Conservation (phyloP, 441 rosid species). For the Isatis lusitanica region DNA sequence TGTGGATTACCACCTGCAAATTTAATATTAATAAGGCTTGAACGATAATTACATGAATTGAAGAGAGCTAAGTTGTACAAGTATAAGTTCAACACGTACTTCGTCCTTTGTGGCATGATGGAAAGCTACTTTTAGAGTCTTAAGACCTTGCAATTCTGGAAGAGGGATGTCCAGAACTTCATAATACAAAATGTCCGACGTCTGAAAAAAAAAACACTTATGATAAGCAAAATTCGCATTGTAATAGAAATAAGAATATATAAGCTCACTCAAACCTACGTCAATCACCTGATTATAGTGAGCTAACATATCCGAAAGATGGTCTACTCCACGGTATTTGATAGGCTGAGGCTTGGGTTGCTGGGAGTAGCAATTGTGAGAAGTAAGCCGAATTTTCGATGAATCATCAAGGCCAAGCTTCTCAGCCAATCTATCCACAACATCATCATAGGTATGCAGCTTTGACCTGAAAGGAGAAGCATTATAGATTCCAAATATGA, state of each 20-base stretch:
- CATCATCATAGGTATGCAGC: conserved; percentile 80
- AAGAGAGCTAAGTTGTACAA: conserved; percentile 3
- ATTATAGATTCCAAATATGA: conserved; percentile 20
- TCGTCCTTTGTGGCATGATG: conserved; percentile 87
- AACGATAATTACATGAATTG: not conserved
- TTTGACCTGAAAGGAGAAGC: conserved; percentile 69
- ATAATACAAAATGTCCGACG: conserved; percentile 86
- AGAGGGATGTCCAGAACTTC: conserved; percentile 98
- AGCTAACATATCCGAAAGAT: conserved; percentile 81
- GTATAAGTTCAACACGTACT: conserved; percentile 42
- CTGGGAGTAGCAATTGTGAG: conserved; percentile 98
- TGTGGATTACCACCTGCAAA: conserved; percentile 75
- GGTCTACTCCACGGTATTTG: conserved; percentile 82
- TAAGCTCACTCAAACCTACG: conserved; percentile 22
- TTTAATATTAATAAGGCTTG: conserved; percentile 11
- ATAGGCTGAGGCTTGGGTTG: conserved; percentile 96
- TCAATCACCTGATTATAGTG: conserved; percentile 85
- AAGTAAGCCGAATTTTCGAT: conserved; percentile 83
- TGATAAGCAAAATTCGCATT: conserved; percentile 18
- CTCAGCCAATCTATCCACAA: conserved; percentile 80
- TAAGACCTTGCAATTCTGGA: conserved; percentile 92
- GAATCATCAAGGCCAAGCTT: conserved; percentile 85
- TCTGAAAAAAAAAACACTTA: conserved; percentile 48
- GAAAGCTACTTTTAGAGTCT: conserved; percentile 88
- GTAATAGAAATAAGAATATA: conserved; percentile 6